Base-by-base conservation (phyloP, 1,284 basidiomycete genomes). In the Heterobasidion annosum region DNA sequence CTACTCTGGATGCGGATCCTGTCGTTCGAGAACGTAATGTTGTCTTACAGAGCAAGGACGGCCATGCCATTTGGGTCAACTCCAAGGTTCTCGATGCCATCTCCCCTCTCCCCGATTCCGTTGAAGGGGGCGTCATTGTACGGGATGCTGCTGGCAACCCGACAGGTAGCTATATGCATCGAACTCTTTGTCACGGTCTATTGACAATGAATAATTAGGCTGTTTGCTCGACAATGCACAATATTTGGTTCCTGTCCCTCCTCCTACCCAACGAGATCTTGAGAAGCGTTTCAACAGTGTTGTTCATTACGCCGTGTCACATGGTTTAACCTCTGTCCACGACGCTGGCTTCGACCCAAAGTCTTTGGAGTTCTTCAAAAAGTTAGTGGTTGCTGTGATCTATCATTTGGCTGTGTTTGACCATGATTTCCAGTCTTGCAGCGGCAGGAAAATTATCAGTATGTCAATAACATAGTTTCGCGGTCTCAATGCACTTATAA, bases 61-160 rank as follows among this genome's bases (percentile, higher is more conserved):
- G 88, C 7, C 93, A 96, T 68, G 92, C 91, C 0, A 72, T 91
- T 3, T 97, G 93, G 93, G 82, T 93, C 5, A 92, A 89, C 15
- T 68, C 72, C 15, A 73, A 67, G 48, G 77, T 86, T 1, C 70
- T 95, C 5, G 70, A 78, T 50, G 62, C 68, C 3, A 82, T 88
- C 59, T 69, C 74, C n/a, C 76, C 81, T 13, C 77, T 90, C 6
- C 85, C 85, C 0, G 71, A 78, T 15, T 67, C 74, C 46, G 77
- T 93, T 1, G 83, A 90, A 50, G 93, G 93, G 10, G 94, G 93
- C 3, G 67, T 89, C 37, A 88, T 96, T 49, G 68, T 93, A 7
- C 81, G 89, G 3, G 84, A 92, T 65, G 67, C 66, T 0, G 54
- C 65, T 18, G 91, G 90, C 12, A 68, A 75, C n/a, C 89, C 93